Evolutionary conservation across 2,329 filamentous ascomycete genomes (phyloP), one percentile per base, ranked within the genome.

Genomic region (Coniochaeta hoffmannii): DNA sequence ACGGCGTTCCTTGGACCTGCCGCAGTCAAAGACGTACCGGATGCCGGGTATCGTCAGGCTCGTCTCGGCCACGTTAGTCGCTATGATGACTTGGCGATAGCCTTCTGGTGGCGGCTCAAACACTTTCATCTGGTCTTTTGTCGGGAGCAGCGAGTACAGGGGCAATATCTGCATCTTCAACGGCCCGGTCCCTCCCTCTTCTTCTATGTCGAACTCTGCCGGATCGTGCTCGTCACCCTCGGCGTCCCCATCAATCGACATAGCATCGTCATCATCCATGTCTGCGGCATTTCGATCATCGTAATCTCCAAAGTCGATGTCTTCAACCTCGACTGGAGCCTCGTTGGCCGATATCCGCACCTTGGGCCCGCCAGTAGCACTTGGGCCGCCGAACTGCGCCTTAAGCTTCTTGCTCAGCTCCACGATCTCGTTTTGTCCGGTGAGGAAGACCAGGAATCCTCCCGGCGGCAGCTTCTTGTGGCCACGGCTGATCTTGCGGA

Each of bases 21-120:
- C 94, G 61, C 89, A 92, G 69, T 97, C 93, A 59, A 99, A 97
- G 9, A 99, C 94, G 66, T 97, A 99, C 58, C 90, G 85, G 58
- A 96, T 92, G 1, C 91, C 92, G 0, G 94, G 93, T 56, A 99
- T 99, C 0, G 94, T 99, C 67, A 99, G 79, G 81, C 89, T 95
- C 0, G 94, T 99, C 71, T 99, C 94, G 0, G 94, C 94, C 46
- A 99, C 90, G 70, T 99, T 99, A 44, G 94, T 99, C 0, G 94
- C 91, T 38, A 99, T 74, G 4, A 99, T 88, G 53, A 99, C 89
- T 24, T 94, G 80, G 9, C 94, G 85, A 9, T 88, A 88, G 15
- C 88, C 89, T 55, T 92, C 88, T 0, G 93, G 92, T 0, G 89
- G 83, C 0, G 87, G 79, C 60, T 96, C 87, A 64, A 99, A 99